phyloP scores from a whole-genome alignment of 129 eudicot species.

The Flaveria bidentis region DNA sequence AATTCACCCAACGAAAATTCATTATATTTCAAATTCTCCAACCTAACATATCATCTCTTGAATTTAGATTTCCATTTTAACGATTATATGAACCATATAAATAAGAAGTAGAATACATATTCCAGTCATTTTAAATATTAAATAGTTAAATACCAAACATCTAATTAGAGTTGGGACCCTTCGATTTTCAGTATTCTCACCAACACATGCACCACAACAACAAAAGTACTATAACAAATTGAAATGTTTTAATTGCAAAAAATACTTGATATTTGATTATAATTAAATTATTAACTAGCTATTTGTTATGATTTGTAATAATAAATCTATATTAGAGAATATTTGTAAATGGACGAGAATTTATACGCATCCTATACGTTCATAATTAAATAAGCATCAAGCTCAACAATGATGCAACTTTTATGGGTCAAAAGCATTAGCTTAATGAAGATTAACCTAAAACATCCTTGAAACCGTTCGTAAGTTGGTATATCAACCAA shows the following conservation, averaged over 20 bases:
- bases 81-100: neutral
- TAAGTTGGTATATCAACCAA: neutral
- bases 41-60: neutral
- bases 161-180: neutral
- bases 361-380: neutral
- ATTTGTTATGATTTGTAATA: neutral
- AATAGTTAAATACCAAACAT: neutral
- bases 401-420: neutral
- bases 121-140: neutral
- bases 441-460: too few species aligned
- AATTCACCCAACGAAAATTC: too few species aligned
- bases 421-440: neutral
- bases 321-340: neutral
- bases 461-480: too few species aligned
- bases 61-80: neutral
- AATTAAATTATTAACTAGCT: neutral
- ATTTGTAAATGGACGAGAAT: neutral
- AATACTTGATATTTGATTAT: neutral
- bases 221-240: neutral
- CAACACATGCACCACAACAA: constrained; percentile 5
- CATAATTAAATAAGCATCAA: neutral
- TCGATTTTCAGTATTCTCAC: neutral
- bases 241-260: neutral
- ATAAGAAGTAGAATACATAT: neutral
- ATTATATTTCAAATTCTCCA: neutral